Evolutionary conservation across 306 rosid genomes (phyloP).

Genomic region (Rosa persica): DNA sequence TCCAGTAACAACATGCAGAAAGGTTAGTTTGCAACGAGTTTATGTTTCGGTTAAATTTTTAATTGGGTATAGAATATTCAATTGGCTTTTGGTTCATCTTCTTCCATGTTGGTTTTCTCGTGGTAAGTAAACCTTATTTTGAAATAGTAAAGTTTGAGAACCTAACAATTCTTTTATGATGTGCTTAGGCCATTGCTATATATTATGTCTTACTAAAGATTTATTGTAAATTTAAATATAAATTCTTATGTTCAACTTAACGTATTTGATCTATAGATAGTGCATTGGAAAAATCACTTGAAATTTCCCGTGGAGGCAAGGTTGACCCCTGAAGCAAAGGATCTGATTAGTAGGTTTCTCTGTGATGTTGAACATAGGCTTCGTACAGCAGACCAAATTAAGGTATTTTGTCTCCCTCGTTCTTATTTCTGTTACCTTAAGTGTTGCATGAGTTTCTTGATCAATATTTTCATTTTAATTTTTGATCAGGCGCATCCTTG

Average conservation of each 20-base stretch:
- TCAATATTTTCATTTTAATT: conserved; percentile 11
- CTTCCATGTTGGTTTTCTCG: neutral
- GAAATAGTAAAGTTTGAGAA: neutral
- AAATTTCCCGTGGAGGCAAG: conserved; percentile 86
- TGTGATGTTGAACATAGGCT: conserved; percentile 77
- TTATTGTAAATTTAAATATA: neutral
- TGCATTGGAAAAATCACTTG: conserved; percentile 87
- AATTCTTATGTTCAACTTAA: conserved; percentile 3
- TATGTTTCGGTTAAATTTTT: neutral
- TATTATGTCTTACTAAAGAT: neutral
- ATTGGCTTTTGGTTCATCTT: conserved; percentile 8
- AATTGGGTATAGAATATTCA: neutral
- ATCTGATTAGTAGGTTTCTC: conserved; percentile 78
- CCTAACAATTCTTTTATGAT: neutral
- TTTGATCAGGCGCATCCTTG: conserved; percentile 80
- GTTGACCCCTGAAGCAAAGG: conserved; percentile 79
- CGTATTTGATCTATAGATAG: conserved; percentile 52
- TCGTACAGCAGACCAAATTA: conserved; percentile 72
- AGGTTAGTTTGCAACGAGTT: conserved; percentile 41
- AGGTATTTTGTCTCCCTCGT: conserved; percentile 41
- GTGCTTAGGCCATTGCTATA: neutral
- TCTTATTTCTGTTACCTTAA: neutral
- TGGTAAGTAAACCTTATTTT: neutral
- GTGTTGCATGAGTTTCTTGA: conserved; percentile 2
- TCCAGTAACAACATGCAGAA: conserved; percentile 92